phyloP scores from a whole-genome alignment of 768 basidiomycete species.

The Calocybe indica region DNA sequence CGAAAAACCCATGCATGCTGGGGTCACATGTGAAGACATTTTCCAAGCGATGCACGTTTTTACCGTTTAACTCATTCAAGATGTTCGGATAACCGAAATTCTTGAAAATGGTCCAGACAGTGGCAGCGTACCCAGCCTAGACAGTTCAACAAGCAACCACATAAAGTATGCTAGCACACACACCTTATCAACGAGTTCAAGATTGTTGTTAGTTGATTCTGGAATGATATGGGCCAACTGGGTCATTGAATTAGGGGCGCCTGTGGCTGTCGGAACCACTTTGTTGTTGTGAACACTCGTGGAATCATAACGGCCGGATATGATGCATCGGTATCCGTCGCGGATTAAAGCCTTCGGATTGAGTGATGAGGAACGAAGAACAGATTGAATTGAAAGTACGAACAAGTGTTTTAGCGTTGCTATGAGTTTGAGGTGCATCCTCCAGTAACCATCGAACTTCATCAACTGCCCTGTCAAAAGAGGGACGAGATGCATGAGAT shows the following conservation, averaged over 20 bases:
- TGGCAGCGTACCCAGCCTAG: slow-evolving; percentile 5
- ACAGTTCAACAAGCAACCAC: too few relatives aligned
- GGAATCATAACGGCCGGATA: slow-evolving; percentile 6
- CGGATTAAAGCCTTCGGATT: slow-evolving; percentile 5
- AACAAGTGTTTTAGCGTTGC: slow-evolving; percentile 2
- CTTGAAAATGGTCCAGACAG: slow-evolving; percentile 13
- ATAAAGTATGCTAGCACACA: too few relatives aligned
- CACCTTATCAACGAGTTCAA: too few relatives aligned
- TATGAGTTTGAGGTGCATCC: slow-evolving; percentile 3
- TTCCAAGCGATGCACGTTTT: slow-evolving; percentile 18
- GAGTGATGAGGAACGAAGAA: neutral
- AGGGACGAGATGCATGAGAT: neutral
- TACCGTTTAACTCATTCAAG: slow-evolving; percentile 15
- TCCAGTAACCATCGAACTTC: neutral
- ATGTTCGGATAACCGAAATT: neutral
- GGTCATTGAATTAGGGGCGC: neutral
- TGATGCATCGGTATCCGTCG: slow-evolving; percentile 7
- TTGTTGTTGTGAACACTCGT: too few relatives aligned
- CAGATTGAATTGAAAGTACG: neutral
- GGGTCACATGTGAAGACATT: slow-evolving; percentile 14
- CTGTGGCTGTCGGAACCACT: neutral
- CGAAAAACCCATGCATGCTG: slow-evolving; percentile 7
- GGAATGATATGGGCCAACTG: slow-evolving; percentile 9
- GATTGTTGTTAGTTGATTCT: neutral
- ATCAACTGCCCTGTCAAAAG: neutral